phyloP scores from a whole-genome alignment of 1,139 yeast genomes.

The Pneumocystis wakefieldiae region DNA sequence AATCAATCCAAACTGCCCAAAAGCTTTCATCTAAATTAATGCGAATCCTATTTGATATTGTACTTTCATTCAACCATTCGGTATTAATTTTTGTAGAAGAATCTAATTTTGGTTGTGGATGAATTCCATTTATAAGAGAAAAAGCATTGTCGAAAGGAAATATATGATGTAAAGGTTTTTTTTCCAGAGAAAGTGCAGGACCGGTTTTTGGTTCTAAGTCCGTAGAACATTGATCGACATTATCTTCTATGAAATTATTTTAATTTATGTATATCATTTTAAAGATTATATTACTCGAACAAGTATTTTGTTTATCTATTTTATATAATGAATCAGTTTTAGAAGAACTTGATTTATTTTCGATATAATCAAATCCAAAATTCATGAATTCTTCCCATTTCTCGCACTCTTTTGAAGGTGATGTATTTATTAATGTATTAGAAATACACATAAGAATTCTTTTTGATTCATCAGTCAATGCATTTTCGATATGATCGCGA shows the following conservation, averaged over 20 bases:
- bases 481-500: neutral
- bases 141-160: neutral
- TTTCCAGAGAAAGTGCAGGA: neutral
- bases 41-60: neutral
- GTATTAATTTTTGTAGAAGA: neutral
- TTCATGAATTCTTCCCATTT: neutral
- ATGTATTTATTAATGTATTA: neutral
- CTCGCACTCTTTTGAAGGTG: neutral
- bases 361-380: slow-evolving; percentile 1
- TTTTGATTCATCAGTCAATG: neutral
- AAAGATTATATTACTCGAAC: neutral
- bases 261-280: neutral
- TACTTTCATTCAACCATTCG: neutral
- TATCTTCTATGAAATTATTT: neutral
- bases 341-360: neutral
- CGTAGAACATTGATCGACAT: neutral
- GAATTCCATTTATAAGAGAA: neutral
- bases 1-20: slow-evolving; percentile 1
- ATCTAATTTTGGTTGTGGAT: neutral
- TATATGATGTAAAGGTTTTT: neutral
- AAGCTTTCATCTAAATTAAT: slow-evolving; percentile 1
- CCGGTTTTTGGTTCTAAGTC: neutral
- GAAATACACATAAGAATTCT: slow-evolving; percentile 1
- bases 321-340: neutral
- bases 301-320: neutral